Evolutionary conservation across 192 early-diverging fungal species (phyloP).

Genomic region (Coemansia sp.): DNA sequence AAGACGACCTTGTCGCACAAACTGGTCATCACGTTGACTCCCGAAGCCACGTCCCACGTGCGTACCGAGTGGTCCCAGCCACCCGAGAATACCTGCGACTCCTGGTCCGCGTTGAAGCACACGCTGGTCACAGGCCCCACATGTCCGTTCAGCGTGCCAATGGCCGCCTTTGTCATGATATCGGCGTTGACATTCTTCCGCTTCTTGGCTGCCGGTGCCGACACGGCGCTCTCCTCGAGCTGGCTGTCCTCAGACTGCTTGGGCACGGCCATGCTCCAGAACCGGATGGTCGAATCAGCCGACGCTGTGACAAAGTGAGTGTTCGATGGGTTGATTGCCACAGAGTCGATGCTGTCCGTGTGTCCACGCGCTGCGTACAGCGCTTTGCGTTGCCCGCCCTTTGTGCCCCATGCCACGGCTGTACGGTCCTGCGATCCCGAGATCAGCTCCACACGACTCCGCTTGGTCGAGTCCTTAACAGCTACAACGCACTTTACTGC

Average conservation of each 20-base stretch:
- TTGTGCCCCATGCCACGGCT: slow-evolving; percentile 66
- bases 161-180: slow-evolving; percentile 40
- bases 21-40: slow-evolving; percentile 74
- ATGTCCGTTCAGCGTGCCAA: slow-evolving; percentile 68
- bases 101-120: slow-evolving; percentile 64
- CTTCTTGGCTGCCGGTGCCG: slow-evolving; percentile 38
- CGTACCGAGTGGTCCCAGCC: slow-evolving; percentile 94
- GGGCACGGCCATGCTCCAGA: slow-evolving; percentile 73
- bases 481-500: slow-evolving; percentile 78
- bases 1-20: slow-evolving; percentile 89
- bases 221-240: slow-evolving; percentile 30
- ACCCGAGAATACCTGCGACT: slow-evolving; percentile 75
- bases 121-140: slow-evolving; percentile 75
- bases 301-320: slow-evolving; percentile 65
- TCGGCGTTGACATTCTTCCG: slow-evolving; percentile 26
- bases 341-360: slow-evolving; percentile 75
- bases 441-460: slow-evolving; percentile 50
- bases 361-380: slow-evolving; percentile 79
- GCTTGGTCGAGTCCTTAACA: slow-evolving; percentile 44
- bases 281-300: slow-evolving; percentile 73
- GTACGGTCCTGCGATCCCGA: slow-evolving; percentile 70
- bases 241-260: slow-evolving; percentile 53
- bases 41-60: slow-evolving; percentile 83
- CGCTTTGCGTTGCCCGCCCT: slow-evolving; percentile 43
- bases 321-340: slow-evolving; percentile 62